Evolutionary conservation across 306 rosid genomes (phyloP).

Genomic region (Hippophae rhamnoides): DNA sequence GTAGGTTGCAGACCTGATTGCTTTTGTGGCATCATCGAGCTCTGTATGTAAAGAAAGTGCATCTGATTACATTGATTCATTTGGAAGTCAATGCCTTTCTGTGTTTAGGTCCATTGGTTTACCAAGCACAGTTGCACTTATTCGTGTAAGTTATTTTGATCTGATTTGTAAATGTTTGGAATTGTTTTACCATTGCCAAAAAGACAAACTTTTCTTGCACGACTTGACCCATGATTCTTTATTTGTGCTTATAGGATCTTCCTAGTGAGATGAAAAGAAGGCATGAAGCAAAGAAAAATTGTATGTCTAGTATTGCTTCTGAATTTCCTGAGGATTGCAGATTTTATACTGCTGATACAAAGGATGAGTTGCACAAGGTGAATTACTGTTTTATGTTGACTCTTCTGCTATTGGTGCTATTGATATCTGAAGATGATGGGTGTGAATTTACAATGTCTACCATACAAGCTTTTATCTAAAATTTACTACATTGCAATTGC

Average conservation of each 20-base stretch:
- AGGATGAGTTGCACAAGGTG: conserved; percentile 92
- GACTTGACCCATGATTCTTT: conserved; percentile 3
- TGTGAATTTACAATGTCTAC: too few relatives aligned
- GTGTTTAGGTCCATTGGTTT: conserved; percentile 83
- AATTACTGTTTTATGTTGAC: conserved; percentile 3
- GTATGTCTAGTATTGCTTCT: conserved; percentile 55
- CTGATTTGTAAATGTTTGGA: too few relatives aligned
- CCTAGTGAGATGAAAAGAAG: conserved; percentile 62
- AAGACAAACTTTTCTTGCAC: neutral
- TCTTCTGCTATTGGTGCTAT: conserved; percentile 1
- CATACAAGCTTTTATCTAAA: too few relatives aligned
- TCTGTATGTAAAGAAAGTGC: conserved; percentile 39
- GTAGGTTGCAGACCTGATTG: conserved; percentile 87
- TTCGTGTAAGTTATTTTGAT: conserved; percentile 49
- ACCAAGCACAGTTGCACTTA: conserved; percentile 78
- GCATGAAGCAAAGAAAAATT: conserved; percentile 61
- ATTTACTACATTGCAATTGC: conserved; percentile 18
- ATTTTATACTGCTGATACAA: conserved; percentile 75
- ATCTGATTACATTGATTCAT: conserved; percentile 64
- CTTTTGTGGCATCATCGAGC: conserved; percentile 68
- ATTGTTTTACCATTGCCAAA: too few relatives aligned
- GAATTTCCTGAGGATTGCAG: conserved; percentile 91
- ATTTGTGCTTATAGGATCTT: conserved; percentile 49
- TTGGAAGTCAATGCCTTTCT: conserved; percentile 89
- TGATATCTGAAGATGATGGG: too few relatives aligned